A percentile compares a stretch with the other conserved stretches of the same genome.
Conservation (phyloP, 176 grass and related monocot genomes). For the Rhipidocladum racemiflorum region DNA sequence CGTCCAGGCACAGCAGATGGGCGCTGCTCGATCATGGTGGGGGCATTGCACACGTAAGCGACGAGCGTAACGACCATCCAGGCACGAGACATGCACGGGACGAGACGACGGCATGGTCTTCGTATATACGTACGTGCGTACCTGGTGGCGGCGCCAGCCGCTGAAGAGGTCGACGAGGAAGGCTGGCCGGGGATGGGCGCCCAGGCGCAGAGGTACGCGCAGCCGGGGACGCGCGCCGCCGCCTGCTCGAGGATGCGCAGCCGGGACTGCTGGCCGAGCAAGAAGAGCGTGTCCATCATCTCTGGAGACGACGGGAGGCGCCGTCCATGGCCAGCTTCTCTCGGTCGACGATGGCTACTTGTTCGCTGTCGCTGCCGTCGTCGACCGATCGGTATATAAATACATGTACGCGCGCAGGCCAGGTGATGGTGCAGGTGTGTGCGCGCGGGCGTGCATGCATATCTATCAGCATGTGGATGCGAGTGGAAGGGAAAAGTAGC, state of each 20-base stretch:
- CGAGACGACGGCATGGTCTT: background rate
- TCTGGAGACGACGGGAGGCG: background rate
- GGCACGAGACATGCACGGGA: background rate
- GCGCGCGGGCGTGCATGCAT: background rate
- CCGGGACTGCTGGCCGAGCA: slow-evolving; percentile 40
- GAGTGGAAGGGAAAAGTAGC: slow-evolving; percentile 47
- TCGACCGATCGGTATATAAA: background rate
- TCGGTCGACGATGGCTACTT: background rate
- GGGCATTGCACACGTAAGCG: background rate
- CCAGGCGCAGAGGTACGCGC: slow-evolving; percentile 52
- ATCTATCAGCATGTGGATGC: slow-evolving; percentile 16
- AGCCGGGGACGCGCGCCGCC: slow-evolving; percentile 44
- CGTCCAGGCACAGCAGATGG: slow-evolving; percentile 38
- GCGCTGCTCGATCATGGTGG: slow-evolving; percentile 5
- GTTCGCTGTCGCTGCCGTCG: slow-evolving; percentile 5
- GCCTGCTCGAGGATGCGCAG: slow-evolving; percentile 43
- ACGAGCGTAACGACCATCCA: background rate
- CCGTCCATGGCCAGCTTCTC: background rate
- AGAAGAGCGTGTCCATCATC: slow-evolving; percentile 44
- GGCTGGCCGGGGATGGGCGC: background rate
- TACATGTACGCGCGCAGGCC: background rate
- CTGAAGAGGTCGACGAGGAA: background rate
- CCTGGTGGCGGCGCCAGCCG: slow-evolving; percentile 14
- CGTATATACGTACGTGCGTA: background rate
- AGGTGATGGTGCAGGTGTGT: background rate